Percentiles rank a stretch among this genome's conserved stretches.
These are phyloP conservation scores for Centrapalus pauciflorus DNA, from an alignment of 129 eudicot species.

Conservation along the genomic window DNA sequence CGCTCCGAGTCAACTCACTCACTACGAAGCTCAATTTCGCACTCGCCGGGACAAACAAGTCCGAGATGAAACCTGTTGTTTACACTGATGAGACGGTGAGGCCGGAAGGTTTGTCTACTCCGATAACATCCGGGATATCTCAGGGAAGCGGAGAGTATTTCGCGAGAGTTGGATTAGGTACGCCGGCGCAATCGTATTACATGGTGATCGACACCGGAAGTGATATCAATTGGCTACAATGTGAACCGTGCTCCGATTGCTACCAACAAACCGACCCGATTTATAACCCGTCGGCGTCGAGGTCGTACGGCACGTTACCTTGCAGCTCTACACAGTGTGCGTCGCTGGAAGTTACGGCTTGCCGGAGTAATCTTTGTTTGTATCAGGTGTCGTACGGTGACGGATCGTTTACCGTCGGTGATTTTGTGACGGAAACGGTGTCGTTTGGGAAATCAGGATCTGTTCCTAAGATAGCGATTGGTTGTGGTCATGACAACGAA, in stretches of 20 bases:
- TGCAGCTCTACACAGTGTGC: slow-evolving; percentile 44
- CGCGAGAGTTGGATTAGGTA: slow-evolving; percentile 69
- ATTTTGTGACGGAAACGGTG: slow-evolving; percentile 63
- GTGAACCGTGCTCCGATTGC: slow-evolving; percentile 65
- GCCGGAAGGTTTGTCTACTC: slow-evolving; percentile 39
- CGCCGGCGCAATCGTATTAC: slow-evolving; percentile 38
- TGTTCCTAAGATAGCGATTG: slow-evolving; percentile 51
- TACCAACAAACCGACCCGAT: slow-evolving; percentile 71
- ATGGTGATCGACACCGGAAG: slow-evolving; percentile 78
- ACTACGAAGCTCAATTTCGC: slow-evolving; percentile 11
- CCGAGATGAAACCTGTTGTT: slow-evolving; percentile 25
- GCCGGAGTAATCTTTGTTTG: slow-evolving; percentile 39
- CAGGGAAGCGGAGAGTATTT: slow-evolving; percentile 88
- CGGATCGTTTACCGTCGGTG: slow-evolving; percentile 76
- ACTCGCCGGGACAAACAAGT: slow-evolving; percentile 7
- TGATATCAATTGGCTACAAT: slow-evolving; percentile 81
- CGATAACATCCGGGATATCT: slow-evolving; percentile 46
- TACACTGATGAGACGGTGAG: not conserved
- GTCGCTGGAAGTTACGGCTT: slow-evolving; percentile 37
- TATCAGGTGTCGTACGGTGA: slow-evolving; percentile 88
- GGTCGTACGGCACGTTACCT: slow-evolving; percentile 29
- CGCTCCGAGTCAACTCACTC: slow-evolving; percentile 39
- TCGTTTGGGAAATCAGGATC: slow-evolving; percentile 47
- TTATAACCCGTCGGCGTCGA: slow-evolving; percentile 40
- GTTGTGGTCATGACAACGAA: slow-evolving; percentile 78